These are phyloP conservation scores for Lotmaria passim DNA, from an alignment of 208 protist species.

Conservation along the genomic window DNA sequence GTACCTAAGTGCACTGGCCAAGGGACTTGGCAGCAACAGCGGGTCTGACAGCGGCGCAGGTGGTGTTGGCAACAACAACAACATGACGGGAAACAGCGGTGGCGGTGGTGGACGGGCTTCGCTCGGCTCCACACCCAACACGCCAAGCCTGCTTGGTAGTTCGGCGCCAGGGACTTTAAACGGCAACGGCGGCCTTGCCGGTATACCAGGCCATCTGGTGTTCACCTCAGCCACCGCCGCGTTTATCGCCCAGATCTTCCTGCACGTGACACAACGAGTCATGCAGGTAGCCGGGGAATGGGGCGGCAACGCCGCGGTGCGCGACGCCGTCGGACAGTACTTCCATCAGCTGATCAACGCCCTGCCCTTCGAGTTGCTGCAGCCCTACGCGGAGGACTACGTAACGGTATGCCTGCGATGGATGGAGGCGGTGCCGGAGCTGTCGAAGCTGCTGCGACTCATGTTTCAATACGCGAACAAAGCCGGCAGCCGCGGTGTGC, in stretches of 20 bases:
- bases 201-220: not conserved
- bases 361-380: constrained; percentile 57
- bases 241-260: constrained; percentile 43
- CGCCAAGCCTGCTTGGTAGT: not conserved
- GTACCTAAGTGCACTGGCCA: constrained; percentile 57
- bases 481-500: constrained; percentile 35
- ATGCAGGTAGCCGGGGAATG: constrained; percentile 39
- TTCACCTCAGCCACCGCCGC: constrained; percentile 9
- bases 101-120: not conserved
- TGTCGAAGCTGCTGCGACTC: constrained; percentile 68
- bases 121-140: constrained; percentile 8
- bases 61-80: constrained; percentile 1
- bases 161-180: not conserved
- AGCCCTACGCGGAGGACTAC: constrained; percentile 49
- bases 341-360: constrained; percentile 73
- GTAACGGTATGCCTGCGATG: constrained; percentile 48
- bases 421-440: constrained; percentile 67
- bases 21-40: constrained; percentile 33
- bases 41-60: not conserved
- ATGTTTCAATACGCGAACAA: constrained; percentile 72
- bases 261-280: constrained; percentile 45
- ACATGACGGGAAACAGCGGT: constrained; percentile 16
- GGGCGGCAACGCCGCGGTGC: constrained; percentile 44
- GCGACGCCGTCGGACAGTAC: constrained; percentile 59
- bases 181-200: constrained; percentile 2